Evolutionary conservation across 192 early-diverging fungal species (phyloP), one percentile per base, ranked within the genome.

Genomic region (Umbelopsis ramanniana): DNA sequence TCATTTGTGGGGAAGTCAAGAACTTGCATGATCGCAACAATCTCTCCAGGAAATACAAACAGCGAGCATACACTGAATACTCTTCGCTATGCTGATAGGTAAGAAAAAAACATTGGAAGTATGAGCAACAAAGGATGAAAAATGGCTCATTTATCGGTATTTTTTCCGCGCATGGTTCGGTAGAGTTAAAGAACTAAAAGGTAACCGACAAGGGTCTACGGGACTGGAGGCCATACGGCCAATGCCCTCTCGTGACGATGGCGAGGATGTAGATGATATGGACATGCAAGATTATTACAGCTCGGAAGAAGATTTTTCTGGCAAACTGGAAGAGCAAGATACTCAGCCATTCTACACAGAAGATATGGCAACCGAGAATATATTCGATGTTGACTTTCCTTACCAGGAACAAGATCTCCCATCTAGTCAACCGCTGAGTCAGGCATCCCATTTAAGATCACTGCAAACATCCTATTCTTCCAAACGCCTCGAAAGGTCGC

Each of bases 21-120:
- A 10, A 96, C 96, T 0, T 98, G 95, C 76, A 98, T 98, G 96
- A 90, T 98, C 55, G 96, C 96, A 4, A 98, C 94, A 2, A 90
- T 98, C n/a, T 95, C 95, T 19, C 95, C 96, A 23, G 94, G 94
- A 52, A 92, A 91, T n/a, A 82, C 88, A 21, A 98, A 96, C 83
- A 91, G 87, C 67, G 96, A 98, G 71, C 94, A 98, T 75, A 93
- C 94, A 0, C 83, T 98, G 21, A 98, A 98, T 70, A 98, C 96
- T 1, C 84, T 98, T 57, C 89, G 95, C 19, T 98, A 98, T 74
- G 94, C 96, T 12, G 96, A 97, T 78, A 85, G 95, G 85, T 83
- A 83, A 43, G 72, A 21, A 1, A n/a, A n/a, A 8, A 50, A n/a
- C 3, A 21, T 17, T 21, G 48, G 48, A 50, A 50, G n/a, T n/a